These are phyloP conservation scores for Thoreauomyces humboldtii DNA, from an alignment of 192 early-diverging fungal genomes.

Conservation along the genomic window DNA sequence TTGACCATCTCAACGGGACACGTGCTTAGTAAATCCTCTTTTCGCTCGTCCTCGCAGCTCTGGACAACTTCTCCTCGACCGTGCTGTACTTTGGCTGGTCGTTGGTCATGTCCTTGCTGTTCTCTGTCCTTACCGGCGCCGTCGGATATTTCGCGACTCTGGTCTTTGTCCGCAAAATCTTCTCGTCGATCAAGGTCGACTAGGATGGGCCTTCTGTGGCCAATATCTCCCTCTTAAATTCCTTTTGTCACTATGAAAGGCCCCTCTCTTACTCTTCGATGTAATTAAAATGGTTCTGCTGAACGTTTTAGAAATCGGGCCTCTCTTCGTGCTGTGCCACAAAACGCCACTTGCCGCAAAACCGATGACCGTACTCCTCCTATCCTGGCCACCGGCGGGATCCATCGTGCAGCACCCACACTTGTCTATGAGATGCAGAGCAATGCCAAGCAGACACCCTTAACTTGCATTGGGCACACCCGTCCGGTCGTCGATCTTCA, in stretches of 20 bases:
- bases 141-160: conserved; percentile 66
- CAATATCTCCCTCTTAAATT: too few species aligned
- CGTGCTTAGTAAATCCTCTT: not conserved
- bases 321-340: too few species aligned
- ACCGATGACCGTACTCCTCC: too few species aligned
- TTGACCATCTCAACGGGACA: not conserved
- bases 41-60: conserved; percentile 37
- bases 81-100: conserved; percentile 70
- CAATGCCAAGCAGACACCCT: conserved; percentile 47
- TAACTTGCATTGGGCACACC: conserved; percentile 89
- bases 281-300: too few species aligned
- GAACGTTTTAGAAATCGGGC: too few species aligned
- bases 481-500: conserved; percentile 85
- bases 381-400: too few species aligned
- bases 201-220: too few species aligned
- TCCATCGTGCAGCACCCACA: too few species aligned
- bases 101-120: conserved; percentile 65
- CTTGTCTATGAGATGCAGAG: too few species aligned
- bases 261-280: too few species aligned
- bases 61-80: conserved; percentile 63
- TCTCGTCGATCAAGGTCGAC: conserved; percentile 72
- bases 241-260: not conserved
- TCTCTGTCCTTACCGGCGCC: conserved; percentile 66
- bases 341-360: too few species aligned
- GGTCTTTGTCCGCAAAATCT: conserved; percentile 68